Percentiles rank a stretch among this genome's conserved stretches.
Conservation (phyloP, 257 asterid genomes). For the Nicotiana noctiflora region DNA sequence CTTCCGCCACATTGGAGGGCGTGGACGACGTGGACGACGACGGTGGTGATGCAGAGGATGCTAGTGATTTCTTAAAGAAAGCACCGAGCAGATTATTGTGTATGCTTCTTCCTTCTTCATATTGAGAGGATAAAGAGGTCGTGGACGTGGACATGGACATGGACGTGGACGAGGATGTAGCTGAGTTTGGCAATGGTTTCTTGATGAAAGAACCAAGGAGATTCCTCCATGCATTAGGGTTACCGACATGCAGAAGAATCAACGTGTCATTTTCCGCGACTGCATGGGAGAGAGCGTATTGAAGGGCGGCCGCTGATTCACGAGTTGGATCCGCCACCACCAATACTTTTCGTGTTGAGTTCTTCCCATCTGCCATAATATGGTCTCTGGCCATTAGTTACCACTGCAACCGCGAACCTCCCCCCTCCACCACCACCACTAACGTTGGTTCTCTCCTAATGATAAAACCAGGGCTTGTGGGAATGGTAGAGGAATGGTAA, state of each 20-base stretch:
- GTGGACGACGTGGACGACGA: not conserved
- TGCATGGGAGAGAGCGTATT: constrained; percentile 60
- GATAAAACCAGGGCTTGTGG: not conserved
- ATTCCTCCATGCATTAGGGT: constrained; percentile 44
- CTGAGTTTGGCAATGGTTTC: constrained; percentile 16
- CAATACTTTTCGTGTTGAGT: constrained; percentile 50
- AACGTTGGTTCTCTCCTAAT: constrained; percentile 1
- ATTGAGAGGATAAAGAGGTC: not conserved
- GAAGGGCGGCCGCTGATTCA: constrained; percentile 65
- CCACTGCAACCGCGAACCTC: constrained; percentile 21
- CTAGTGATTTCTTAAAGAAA: not conserved
- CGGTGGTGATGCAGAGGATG: not conserved
- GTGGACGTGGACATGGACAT: constrained; percentile 9
- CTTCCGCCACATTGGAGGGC: not conserved
- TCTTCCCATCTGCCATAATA: constrained; percentile 30
- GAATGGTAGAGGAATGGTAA: not conserved
- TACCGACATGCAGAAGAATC: constrained; percentile 49
- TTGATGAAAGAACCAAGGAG: constrained; percentile 41
- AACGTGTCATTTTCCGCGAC: constrained; percentile 43
- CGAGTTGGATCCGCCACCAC: constrained; percentile 71
- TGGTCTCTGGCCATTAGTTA: constrained; percentile 18
- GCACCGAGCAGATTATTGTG: not conserved
- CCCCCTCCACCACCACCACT: constrained; percentile 4
- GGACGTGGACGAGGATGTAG: constrained; percentile 12
- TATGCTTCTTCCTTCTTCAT: not conserved